phyloP scores from a whole-genome alignment of 441 rosid genomes.

The Bruguiera hainesii region DNA sequence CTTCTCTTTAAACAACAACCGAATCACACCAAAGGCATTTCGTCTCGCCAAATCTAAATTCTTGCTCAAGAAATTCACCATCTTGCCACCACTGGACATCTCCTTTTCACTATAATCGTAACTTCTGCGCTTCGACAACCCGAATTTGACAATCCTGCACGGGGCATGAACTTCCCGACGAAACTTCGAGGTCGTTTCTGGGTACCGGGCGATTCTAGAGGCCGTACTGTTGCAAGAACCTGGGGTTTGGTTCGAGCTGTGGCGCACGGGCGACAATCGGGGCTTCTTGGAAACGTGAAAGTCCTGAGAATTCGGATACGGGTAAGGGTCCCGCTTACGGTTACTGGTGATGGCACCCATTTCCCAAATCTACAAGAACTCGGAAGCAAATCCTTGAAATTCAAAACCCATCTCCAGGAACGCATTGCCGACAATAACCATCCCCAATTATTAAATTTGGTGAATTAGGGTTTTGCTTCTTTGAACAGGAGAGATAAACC shows the following conservation, averaged over 20 bases:
- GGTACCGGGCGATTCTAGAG: conserved; percentile 60
- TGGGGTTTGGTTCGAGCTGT: conserved; percentile 29
- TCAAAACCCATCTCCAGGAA: conserved; percentile 26
- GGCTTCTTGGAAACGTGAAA: conserved; percentile 48
- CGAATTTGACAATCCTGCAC: conserved; percentile 48
- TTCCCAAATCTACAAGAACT: conserved; percentile 13
- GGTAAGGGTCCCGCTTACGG: conserved; percentile 48
- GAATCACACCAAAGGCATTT: conserved; percentile 40
- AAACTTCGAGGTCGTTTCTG: conserved; percentile 43
- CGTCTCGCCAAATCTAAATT: conserved; percentile 34
- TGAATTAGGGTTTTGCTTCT: background rate
- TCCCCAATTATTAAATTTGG: background rate
- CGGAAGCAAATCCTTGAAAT: conserved; percentile 30
- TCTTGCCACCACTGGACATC: conserved; percentile 21
- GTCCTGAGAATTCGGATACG: conserved; percentile 34
- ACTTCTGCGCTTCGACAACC: conserved; percentile 28
- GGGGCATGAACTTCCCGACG: conserved; percentile 67
- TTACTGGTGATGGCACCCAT: conserved; percentile 70
- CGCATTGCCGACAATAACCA: conserved; percentile 9
- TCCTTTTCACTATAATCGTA: conserved; percentile 22
- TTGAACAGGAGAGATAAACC: background rate
- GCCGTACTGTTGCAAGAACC: conserved; percentile 34
- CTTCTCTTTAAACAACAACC: conserved; percentile 34
- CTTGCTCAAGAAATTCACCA: conserved; percentile 36
- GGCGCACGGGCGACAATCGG: conserved; percentile 35